Evolutionary conservation across 208 protist species (phyloP).

Genomic region (Trypanosoma melophagium): DNA sequence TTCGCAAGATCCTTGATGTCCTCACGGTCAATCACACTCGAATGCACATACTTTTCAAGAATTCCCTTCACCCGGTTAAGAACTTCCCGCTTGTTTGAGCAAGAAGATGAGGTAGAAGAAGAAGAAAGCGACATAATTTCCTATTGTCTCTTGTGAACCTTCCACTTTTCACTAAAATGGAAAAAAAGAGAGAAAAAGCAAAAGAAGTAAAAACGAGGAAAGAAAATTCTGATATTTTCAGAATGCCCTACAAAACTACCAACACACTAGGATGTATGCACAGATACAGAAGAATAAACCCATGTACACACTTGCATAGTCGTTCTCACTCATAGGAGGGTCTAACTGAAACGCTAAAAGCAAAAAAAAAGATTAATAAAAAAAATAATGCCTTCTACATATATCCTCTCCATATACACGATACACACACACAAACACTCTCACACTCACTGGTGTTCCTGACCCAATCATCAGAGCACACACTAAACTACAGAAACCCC

Average conservation of each 20-base stretch:
- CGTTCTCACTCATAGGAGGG: too few relatives aligned
- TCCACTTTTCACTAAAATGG: neutral
- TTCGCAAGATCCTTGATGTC: conserved; percentile 58
- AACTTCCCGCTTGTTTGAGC: conserved; percentile 70
- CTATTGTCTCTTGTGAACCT: conserved; percentile 10
- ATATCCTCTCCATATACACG: too few relatives aligned
- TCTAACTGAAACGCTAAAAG: too few relatives aligned
- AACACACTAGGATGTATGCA: too few relatives aligned
- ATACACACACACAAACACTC: too few relatives aligned
- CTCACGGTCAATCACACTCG: conserved; percentile 55
- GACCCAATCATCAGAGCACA: too few relatives aligned
- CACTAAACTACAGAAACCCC: too few relatives aligned
- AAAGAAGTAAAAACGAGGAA: conserved; percentile 14
- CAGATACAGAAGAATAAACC: too few relatives aligned
- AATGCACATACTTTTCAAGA: conserved; percentile 50
- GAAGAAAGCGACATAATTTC: neutral
- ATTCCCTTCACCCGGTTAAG: conserved; percentile 57
- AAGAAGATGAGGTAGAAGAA: conserved; percentile 8
- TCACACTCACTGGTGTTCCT: too few relatives aligned
- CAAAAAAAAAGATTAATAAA: too few relatives aligned
- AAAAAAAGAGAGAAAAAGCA: conserved; percentile 6
- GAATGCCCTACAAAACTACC: neutral
- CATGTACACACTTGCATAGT: too few relatives aligned
- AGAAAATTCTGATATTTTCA: conserved; percentile 2
- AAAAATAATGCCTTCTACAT: too few relatives aligned